Evolutionary conservation across 805 yeast species (phyloP), one percentile per base, ranked within the genome.

Genomic region (Monosporozyma siamensis): DNA sequence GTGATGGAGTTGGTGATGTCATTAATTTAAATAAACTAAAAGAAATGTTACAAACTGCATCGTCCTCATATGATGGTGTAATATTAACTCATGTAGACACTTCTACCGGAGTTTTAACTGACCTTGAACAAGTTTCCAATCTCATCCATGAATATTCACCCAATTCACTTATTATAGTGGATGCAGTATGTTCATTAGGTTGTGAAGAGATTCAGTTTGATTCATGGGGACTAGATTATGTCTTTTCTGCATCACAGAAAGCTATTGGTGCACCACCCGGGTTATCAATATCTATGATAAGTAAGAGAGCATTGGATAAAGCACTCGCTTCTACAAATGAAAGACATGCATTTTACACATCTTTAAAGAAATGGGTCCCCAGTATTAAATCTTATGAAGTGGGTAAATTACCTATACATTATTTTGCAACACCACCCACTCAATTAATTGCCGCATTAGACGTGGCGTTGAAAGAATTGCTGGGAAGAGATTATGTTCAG

Each of bases 381-480:
- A 74, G 89, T 58, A 79, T 89, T 88, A 67, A 74, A 59, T 84
- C 87, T 34, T 87, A 86, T 67, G 97, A 89, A 69, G 62, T 75
- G 39, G 89, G 89, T 38, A 70, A 73, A 49, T 49, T 50, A n/a
- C 41, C 89, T 7, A 20, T 29, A 15, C 14, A 8, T 7, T 92
- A 89, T 69, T 90, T 87, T 59, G 95, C 96, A n/a, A 90, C 97
- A 6, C 97, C 96, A n/a, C 83, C 97, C 0, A 82, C 85, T 37
- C 96, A 87, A 67, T 73, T 83, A 47, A 69, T 90, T 47, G 83
- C 83, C 56, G 89, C 96, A 12, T 72, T 87, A 54, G 78, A 78
- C 60, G 82, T 74, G 4, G 79, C 96, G 4, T 72, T 89, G 50
- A 74, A 72, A 44, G 88, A 84, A 60, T 79, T 88, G 49, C 65